These are phyloP conservation scores for Aspergillus pseudonomiae DNA, from an alignment of 2,329 filamentous ascomycete species.

Conservation along the genomic window DNA sequence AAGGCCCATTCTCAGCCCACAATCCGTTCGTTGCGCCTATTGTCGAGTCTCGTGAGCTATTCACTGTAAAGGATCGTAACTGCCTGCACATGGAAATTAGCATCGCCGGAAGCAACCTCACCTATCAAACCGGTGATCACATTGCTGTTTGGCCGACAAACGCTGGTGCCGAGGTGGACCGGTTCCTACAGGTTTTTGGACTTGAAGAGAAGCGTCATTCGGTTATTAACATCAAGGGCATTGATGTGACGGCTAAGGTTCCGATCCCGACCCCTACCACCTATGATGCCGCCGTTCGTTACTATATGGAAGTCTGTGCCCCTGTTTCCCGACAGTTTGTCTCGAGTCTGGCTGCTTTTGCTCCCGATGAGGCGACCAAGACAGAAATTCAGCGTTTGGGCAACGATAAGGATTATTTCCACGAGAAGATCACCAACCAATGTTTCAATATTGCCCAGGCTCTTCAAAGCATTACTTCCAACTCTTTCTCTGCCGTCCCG, in stretches of 20 bases:
- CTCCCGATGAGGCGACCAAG: constrained; percentile 82
- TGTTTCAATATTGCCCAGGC: constrained; percentile 90
- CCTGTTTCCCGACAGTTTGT: constrained; percentile 96
- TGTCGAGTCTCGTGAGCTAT: constrained; percentile 85
- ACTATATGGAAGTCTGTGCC: constrained; percentile 95
- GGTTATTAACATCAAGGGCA: constrained; percentile 85
- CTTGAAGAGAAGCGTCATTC: constrained; percentile 75
- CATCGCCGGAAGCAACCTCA: constrained; percentile 83
- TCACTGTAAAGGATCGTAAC: constrained; percentile 86
- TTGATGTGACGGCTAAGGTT: constrained; percentile 94
- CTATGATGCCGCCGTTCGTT: constrained; percentile 88
- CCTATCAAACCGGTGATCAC: constrained; percentile 96
- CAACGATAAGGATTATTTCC: constrained; percentile 93
- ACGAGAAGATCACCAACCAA: constrained; percentile 76
- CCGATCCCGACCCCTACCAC: constrained; percentile 97
- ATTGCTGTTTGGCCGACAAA: constrained; percentile 98
- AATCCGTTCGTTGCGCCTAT: constrained; percentile 97
- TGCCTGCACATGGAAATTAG: constrained; percentile 96
- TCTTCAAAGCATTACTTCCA: constrained; percentile 71
- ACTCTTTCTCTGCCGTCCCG: constrained; percentile 81
- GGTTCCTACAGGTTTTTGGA: constrained; percentile 78
- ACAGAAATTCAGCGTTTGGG: constrained; percentile 87
- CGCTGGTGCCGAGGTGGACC: constrained; percentile 85
- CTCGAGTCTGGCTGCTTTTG: constrained; percentile 82
- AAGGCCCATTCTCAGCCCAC: constrained; percentile 92